phyloP scores from a whole-genome alignment of 202 grass and related monocot genomes.

The Digitaria exilis region DNA sequence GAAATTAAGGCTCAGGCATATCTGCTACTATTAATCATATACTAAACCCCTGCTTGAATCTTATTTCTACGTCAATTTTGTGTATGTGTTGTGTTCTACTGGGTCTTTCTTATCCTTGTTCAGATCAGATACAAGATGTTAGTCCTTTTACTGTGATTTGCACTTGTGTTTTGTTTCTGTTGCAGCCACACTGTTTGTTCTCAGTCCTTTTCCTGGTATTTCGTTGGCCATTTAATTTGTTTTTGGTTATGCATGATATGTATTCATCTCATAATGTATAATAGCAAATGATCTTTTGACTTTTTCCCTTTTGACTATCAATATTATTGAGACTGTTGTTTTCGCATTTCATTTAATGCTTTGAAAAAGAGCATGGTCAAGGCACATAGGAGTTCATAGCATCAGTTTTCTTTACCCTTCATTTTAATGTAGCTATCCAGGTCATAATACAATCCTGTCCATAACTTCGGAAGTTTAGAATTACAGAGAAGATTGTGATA shows the following conservation, averaged over 20 bases:
- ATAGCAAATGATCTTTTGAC: not conserved
- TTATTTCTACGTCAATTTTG: not conserved
- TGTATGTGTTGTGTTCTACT: not conserved
- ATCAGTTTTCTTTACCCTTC: not conserved
- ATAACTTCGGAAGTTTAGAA: not conserved
- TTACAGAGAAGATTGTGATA: constrained; percentile 8
- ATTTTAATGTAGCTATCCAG: not conserved
- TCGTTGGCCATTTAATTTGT: not conserved
- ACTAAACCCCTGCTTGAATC: not conserved
- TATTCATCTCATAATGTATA: not conserved
- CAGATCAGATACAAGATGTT: not conserved
- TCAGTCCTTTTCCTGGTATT: not conserved
- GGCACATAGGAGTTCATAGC: not conserved
- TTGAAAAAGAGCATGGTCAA: constrained; percentile 18
- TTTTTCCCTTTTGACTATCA: constrained; percentile 7
- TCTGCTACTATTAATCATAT: not conserved
- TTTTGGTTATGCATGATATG: not conserved
- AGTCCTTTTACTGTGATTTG: not conserved
- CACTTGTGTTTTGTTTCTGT: not conserved
- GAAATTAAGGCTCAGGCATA: constrained; percentile 11
- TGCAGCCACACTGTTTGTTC: not conserved
- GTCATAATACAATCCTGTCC: not conserved
- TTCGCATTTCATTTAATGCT: constrained; percentile 1
- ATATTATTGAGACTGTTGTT: not conserved
- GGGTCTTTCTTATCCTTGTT: not conserved